Evolutionary conservation across 169 alveolate genomes (phyloP), one percentile per base, ranked within the genome.

Genomic region (Miamiensis avidus): DNA sequence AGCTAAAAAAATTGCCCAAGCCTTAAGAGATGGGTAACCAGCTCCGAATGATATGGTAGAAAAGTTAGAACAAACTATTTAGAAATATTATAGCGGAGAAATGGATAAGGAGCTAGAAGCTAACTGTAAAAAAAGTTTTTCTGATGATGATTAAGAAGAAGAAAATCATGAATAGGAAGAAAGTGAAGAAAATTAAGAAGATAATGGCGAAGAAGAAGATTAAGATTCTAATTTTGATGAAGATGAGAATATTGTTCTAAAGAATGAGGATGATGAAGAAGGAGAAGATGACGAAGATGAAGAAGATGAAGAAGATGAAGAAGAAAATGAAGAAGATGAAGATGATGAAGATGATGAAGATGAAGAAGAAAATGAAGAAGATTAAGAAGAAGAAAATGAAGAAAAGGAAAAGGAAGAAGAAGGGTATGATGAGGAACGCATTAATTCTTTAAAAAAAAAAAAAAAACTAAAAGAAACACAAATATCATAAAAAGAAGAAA

Each of bases 401-500:
- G 89, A 96, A 94, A 86, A 89, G 85, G 88, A 90, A 91, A 77
- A 92, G 92, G 82, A 94, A 93, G 89, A 96, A 89, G 72, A 86
- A 92, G 49, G 91, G 82, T 78, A 84, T 33, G 91, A 87, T n/a
- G n/a, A n/a, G n/a, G n/a, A n/a, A n/a, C n/a, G n/a, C n/a, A n/a
- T n/a, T n/a, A n/a, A n/a, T n/a, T n/a, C n/a, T n/a, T n/a, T n/a
- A n/a, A n/a, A n/a, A n/a, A n/a, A n/a, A n/a, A n/a, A n/a, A n/a
- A n/a, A n/a, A n/a, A n/a, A n/a, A n/a, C n/a, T n/a, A n/a, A n/a
- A n/a, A n/a, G n/a, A n/a, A n/a, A n/a, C n/a, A n/a, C n/a, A n/a
- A n/a, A n/a, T n/a, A n/a, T n/a, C n/a, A n/a, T n/a, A n/a, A n/a
- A n/a, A n/a, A n/a, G n/a, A n/a, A n/a, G n/a, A n/a, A n/a, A n/a